Evolutionary conservation across 2,329 filamentous ascomycete species (phyloP).

Genomic region (Fusarium buharicum): DNA sequence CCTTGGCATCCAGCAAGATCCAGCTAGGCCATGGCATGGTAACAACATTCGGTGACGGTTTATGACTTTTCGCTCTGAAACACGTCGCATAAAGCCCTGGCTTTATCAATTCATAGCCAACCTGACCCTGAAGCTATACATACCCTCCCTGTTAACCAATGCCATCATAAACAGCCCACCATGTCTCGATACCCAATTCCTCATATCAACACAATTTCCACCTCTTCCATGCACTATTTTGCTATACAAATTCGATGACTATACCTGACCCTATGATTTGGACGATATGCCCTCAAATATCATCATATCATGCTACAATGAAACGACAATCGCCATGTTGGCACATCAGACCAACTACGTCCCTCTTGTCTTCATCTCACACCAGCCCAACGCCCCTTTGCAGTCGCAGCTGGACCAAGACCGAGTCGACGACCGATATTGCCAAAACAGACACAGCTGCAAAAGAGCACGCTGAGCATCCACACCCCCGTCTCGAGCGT

Average conservation of each 20-base stretch:
- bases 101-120: conserved; percentile 3
- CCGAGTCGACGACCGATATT: conserved; percentile 88
- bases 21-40: background rate
- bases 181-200: conserved; percentile 5
- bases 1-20: background rate
- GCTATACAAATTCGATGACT: conserved; percentile 16
- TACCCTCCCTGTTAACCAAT: background rate
- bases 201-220: background rate
- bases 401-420: conserved; percentile 57
- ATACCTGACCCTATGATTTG: conserved; percentile 3
- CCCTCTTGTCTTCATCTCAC: conserved; percentile 46
- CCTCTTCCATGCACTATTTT: conserved; percentile 4
- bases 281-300: conserved; percentile 1
- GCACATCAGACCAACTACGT: background rate
- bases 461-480: conserved; percentile 94
- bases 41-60: conserved; percentile 1
- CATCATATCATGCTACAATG: conserved; percentile 17
- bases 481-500: conserved; percentile 81
- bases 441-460: conserved; percentile 94
- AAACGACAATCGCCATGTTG: background rate
- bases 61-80: background rate
- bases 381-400: conserved; percentile 60
- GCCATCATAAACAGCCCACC: conserved; percentile 18
- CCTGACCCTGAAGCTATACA: background rate
- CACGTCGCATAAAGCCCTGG: background rate